These are phyloP conservation scores for Vaccinium vitisidaea DNA, from an alignment of 148 eudicot genomes.

Conservation along the genomic window DNA sequence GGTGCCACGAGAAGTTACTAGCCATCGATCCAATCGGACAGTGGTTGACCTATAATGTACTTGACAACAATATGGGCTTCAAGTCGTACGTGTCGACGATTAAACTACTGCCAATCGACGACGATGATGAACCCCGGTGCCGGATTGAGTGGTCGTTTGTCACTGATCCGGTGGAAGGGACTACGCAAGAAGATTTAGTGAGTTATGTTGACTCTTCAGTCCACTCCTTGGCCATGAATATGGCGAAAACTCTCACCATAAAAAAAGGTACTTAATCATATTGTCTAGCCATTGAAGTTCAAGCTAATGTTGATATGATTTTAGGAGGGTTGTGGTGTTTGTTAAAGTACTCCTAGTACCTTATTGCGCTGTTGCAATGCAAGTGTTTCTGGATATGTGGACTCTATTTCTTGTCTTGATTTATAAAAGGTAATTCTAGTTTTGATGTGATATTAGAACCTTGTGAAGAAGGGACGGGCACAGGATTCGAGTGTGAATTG, in stretches of 20 bases:
- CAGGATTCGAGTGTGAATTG: too few relatives aligned
- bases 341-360: too few relatives aligned
- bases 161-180: constrained; percentile 26
- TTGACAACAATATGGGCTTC: constrained; percentile 24
- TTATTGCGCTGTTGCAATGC: too few relatives aligned
- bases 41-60: constrained; percentile 18
- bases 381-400: too few relatives aligned
- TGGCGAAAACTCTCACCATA: constrained; percentile 4
- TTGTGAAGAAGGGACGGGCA: too few relatives aligned
- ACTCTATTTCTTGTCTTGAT: too few relatives aligned
- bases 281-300: background rate
- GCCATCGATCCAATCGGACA: constrained; percentile 26
- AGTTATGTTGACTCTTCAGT: constrained; percentile 15
- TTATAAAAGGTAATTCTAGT: too few relatives aligned
- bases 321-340: background rate
- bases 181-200: constrained; percentile 14
- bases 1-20: constrained; percentile 39
- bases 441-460: too few relatives aligned
- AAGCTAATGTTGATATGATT: background rate
- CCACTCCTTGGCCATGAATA: constrained; percentile 17
- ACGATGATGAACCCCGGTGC: constrained; percentile 11
- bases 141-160: constrained; percentile 24
- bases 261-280: background rate
- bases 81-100: constrained; percentile 16
- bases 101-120: background rate